Conservation (phyloP, 768 basidiomycete genomes). For the Boletus coccyginus region DNA sequence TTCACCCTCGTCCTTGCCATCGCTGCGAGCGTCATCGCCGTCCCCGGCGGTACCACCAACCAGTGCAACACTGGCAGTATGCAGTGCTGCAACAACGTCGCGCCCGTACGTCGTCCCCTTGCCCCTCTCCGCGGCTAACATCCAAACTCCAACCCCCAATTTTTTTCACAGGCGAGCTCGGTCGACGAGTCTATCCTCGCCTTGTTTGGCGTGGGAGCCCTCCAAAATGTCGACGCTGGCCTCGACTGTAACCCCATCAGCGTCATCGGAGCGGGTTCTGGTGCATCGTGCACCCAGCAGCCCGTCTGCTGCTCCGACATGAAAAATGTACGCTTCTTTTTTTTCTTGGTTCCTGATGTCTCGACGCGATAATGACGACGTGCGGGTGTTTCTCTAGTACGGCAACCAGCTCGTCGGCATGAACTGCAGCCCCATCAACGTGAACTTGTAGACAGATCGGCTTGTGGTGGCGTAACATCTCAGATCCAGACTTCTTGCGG, state of each 20-base stretch:
- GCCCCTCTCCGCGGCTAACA: neutral
- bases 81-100: conserved; percentile 7
- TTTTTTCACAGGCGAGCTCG: neutral
- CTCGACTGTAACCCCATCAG: neutral
- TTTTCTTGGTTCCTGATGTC: too few relatives aligned
- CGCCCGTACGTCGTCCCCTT: neutral
- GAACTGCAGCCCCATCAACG: conserved; percentile 5
- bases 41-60: neutral
- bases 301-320: conserved; percentile 10
- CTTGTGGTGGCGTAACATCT: neutral
- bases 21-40: conserved; percentile 8
- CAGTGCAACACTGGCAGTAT: conserved; percentile 8
- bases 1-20: conserved; percentile 12
- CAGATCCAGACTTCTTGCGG: neutral
- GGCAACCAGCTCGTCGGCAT: neutral
- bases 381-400: neutral
- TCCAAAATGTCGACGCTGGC: neutral
- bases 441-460: neutral
- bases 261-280: neutral
- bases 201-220: neutral
- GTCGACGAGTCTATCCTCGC: rapidly evolving
- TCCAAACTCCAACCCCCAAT: too few relatives aligned
- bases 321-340: neutral
- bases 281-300: neutral
- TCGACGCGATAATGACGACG: neutral